These are phyloP conservation scores for Schizophyllum commune DNA, from an alignment of 1,284 basidiomycete genomes.

Conservation along the genomic window DNA sequence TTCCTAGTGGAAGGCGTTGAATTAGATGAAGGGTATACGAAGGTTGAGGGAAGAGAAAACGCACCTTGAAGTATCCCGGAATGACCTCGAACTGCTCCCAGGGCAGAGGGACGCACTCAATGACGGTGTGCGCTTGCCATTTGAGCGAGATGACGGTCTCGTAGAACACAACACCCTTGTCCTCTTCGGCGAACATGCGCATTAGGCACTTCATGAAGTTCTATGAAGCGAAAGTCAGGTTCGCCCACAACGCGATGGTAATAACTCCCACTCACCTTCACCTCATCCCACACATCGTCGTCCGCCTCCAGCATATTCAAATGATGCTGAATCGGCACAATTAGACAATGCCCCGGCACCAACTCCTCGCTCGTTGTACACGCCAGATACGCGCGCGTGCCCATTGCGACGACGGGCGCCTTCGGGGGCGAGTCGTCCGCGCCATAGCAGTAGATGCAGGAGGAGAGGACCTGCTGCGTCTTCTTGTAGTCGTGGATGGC, in stretches of 20 bases:
- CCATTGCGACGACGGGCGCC: constrained; percentile 84
- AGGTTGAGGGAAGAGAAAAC: too few species aligned
- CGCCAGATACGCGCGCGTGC: constrained; percentile 83
- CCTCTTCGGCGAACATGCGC: constrained; percentile 85
- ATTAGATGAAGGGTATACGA: too few species aligned
- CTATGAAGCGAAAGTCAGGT: constrained; percentile 31
- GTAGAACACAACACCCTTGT: constrained; percentile 89
- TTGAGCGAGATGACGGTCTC: constrained; percentile 87
- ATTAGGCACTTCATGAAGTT: constrained; percentile 99
- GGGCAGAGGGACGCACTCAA: constrained; percentile 89
- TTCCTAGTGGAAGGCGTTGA: constrained; percentile 46
- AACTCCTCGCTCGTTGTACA: constrained; percentile 85
- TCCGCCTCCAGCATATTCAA: constrained; percentile 89
- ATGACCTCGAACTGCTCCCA: constrained; percentile 79
- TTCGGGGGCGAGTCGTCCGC: constrained; percentile 83
- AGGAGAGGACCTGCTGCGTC: constrained; percentile 85
- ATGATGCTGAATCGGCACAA: constrained; percentile 94
- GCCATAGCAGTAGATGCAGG: constrained; percentile 83
- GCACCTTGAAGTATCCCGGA: constrained; percentile 89
- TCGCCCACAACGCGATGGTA: too few species aligned
- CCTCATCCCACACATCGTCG: constrained; percentile 98
- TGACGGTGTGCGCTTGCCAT: constrained; percentile 84
- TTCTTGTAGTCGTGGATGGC: constrained; percentile 95
- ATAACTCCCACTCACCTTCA: constrained; percentile 71
- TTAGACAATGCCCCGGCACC: constrained; percentile 83